A percentile compares a stretch with the other conserved stretches of the same genome.
phyloP scores from a whole-genome alignment of 768 basidiomycete species.

The Amanita pseudoporphyria region DNA sequence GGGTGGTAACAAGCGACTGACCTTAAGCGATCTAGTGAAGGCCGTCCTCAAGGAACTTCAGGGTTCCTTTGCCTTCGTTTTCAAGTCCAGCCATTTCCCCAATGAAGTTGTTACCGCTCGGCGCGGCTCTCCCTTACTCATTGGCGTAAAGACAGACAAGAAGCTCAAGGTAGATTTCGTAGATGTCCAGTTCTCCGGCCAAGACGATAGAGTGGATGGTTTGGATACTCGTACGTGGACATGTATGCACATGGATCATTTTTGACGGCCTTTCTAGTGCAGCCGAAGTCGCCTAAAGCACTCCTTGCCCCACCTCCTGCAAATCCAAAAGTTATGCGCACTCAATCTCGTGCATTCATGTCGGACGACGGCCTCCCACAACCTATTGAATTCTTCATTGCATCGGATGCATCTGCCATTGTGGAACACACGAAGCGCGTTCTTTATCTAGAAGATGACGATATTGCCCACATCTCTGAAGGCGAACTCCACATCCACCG shows the following conservation, averaged over 20 bases:
- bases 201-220: constrained; percentile 32
- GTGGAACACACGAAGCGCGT: constrained; percentile 99
- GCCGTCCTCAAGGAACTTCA: constrained; percentile 95
- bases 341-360: constrained; percentile 97
- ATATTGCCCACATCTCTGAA: constrained; percentile 95
- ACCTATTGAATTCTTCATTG: constrained; percentile 99
- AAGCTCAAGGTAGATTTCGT: constrained; percentile 99
- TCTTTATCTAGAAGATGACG: constrained; percentile 96
- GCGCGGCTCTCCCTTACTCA: constrained; percentile 90
- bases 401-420: constrained; percentile 93
- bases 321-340: constrained; percentile 76
- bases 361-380: constrained; percentile 97
- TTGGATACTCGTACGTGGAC: constrained; percentile 6
- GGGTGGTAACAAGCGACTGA: constrained; percentile 62
- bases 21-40: constrained; percentile 90
- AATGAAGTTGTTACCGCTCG: constrained; percentile 94
- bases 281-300: constrained; percentile 40
- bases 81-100: constrained; percentile 95
- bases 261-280: constrained; percentile 20
- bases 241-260: constrained; percentile 4
- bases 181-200: constrained; percentile 88
- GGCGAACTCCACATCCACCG: constrained; percentile 99
- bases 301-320: constrained; percentile 59
- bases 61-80: constrained; percentile 98
- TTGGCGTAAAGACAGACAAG: constrained; percentile 99